Conservation (phyloP, 169 alveolate species). For the Plasmodium reichenowi region DNA sequence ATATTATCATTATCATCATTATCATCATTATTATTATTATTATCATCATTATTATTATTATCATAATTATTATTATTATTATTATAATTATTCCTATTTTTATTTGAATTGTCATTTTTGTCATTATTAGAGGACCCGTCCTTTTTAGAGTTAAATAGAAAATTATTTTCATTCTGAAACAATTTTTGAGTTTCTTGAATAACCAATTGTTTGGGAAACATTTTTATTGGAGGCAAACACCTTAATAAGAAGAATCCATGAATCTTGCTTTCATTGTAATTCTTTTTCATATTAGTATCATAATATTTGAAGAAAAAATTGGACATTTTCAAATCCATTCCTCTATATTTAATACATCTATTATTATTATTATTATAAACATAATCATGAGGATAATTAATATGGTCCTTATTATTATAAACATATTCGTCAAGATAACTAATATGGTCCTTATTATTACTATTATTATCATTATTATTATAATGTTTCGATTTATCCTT, state of each 20-base stretch:
- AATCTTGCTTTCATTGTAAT: conserved; percentile 51
- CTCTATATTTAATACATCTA: conserved; percentile 14
- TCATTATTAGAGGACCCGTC: background rate
- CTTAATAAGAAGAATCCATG: conserved; percentile 59
- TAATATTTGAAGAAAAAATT: conserved; percentile 39
- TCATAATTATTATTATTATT: background rate
- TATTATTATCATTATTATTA: background rate
- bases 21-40: conserved; percentile 4
- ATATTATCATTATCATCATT: background rate
- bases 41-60: conserved; percentile 4
- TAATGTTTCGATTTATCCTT: too few species aligned
- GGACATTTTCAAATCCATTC: conserved; percentile 27
- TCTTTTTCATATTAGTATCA: conserved; percentile 27
- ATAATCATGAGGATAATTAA: background rate
- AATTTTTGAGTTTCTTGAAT: conserved; percentile 41
- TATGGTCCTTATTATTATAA: background rate
- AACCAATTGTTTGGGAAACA: conserved; percentile 64
- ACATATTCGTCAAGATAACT: too few species aligned
- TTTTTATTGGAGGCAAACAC: conserved; percentile 68
- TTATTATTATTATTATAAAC: conserved; percentile 4
- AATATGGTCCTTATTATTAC: background rate
- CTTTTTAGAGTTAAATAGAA: conserved; percentile 1
- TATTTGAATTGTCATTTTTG: conserved; percentile 7
- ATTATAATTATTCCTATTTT: conserved; percentile 4
- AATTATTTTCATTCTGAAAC: conserved; percentile 15